Base-by-base conservation (phyloP, 1,139 yeast genomes). In the Yamadazyma atmosphaerica region DNA sequence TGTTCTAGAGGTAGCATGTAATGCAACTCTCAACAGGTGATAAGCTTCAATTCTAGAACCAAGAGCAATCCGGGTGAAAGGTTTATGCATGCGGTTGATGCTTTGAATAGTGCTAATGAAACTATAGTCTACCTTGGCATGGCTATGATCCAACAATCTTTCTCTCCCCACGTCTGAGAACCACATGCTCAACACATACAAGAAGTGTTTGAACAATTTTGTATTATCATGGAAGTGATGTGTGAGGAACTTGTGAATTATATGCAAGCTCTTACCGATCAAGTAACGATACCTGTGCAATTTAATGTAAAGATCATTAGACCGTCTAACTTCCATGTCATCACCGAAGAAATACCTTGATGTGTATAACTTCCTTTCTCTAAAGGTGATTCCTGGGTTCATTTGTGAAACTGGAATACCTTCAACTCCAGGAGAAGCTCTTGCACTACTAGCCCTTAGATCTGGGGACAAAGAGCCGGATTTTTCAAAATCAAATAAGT, bases 141-240 rank as follows among this genome's bases (percentile, higher is more conserved):
- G 72, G 44, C 82, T 79, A 10, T 77, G 65, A 37, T 76, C 83
- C 36, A 83, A 76, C 1, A 83, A 66, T 11, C 86, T 68, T 51
- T 86, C 95, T 45, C 79, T 73, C 1, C 96, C 95, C 19, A 86
- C 85, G 56, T 89, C 95, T 13, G 86, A 76, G 46, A 92, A 79
- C 89, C 95, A 92, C 9, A 85, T 80, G 50, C 85, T 81, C 38
- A 85, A 59, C 2, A 83, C 83, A 53, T 81, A 79, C 34, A 89
- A 62, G 35, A 84, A 70, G 32, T 81, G 80, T 49, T 81, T 81
- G 57, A 83, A 77, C 14, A 86, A 61, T 13, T 79, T 78, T n/a
- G 87, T 77, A 46, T 87, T 85, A 46, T 86, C 89, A 39, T 77
- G 81, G 40, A 76, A 76, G 39, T 76, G 63, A 3, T 67, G 58